Conservation (phyloP, 768 basidiomycete species). For the Podaxis carcinomalis region DNA sequence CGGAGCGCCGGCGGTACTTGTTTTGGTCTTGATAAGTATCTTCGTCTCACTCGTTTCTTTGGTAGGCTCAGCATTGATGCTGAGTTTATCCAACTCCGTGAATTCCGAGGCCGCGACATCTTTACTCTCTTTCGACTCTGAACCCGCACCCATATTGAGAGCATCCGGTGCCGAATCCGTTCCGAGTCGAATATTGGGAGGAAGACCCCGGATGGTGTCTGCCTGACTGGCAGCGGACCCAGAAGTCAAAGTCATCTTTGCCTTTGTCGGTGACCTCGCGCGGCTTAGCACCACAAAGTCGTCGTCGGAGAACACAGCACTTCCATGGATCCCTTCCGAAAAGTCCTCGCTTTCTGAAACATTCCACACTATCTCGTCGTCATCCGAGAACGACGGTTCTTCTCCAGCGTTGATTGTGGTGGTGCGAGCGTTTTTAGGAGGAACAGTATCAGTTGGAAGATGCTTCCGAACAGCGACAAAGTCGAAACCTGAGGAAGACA, state of each 20-base stretch:
- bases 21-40: neutral
- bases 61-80: neutral
- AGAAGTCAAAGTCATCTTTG: neutral
- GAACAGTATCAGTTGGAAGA: neutral
- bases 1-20: neutral
- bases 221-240: neutral
- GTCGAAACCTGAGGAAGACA: constrained; percentile 26
- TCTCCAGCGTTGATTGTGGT: neutral
- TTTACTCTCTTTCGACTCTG: neutral
- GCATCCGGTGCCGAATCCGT: neutral
- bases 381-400: constrained; percentile 30
- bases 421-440: neutral
- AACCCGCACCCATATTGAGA: neutral
- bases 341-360: constrained; percentile 31
- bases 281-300: constrained; percentile 48
- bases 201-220: neutral
- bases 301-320: constrained; percentile 34
- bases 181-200: neutral
- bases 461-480: constrained; percentile 19
- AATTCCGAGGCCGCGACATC: neutral
- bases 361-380: constrained; percentile 53
- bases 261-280: neutral
- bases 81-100: constrained; percentile 1
- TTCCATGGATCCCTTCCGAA: constrained; percentile 8
- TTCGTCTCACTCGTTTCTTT: neutral